Base-by-base conservation (phyloP, 768 basidiomycete genomes). In the Phanerodontia chrysosporium region DNA sequence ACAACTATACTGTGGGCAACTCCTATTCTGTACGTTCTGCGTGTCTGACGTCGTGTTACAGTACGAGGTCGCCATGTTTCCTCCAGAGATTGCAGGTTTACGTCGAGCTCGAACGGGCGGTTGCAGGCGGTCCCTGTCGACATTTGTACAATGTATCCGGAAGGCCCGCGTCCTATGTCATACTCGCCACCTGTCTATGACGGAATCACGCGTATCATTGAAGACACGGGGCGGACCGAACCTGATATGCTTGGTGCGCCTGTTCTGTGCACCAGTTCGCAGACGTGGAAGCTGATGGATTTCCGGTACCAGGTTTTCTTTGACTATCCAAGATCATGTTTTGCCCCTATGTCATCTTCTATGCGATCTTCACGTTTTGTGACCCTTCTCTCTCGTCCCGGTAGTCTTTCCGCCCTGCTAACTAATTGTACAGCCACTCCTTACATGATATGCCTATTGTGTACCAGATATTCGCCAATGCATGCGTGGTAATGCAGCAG, bases 31-130 rank as follows among this genome's bases (percentile, higher is more conserved):
- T 7, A 55, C 6, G 2, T 21, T n/a, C n/a, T n/a, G n/a, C n/a
- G n/a, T n/a, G n/a, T n/a, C n/a, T n/a, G n/a, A n/a, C n/a, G n/a
- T n/a, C n/a, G n/a, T n/a, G n/a, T 32, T 29, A 16, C 58, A 63
- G 62, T 63, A 63, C 44, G 25, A 45, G 10, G 62, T 63, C 14
- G 58, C 25, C 5, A n/a, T 63, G 35, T 63, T 24, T 27, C 46
- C 54, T 13, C 58, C 52, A 16, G 28, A 46, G 27, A 45, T 49
- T 22, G 49, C 49, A 2, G 55, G 53, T 4, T 63, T 63, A 25
- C 32, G 9, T 24, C 58, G 4, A 18, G 36, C 42, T 4, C 44
- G 25, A 45, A 30, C 32, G 30, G 24, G 27, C 46, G n/a, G 21
- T 30, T 55, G 28, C 58, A 59, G 29, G 25, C 25, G 1, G 46